A percentile compares a stretch with the other conserved stretches of the same genome.
Conservation (phyloP, 495 filamentous ascomycete species). For the Apodospora peruviana region DNA sequence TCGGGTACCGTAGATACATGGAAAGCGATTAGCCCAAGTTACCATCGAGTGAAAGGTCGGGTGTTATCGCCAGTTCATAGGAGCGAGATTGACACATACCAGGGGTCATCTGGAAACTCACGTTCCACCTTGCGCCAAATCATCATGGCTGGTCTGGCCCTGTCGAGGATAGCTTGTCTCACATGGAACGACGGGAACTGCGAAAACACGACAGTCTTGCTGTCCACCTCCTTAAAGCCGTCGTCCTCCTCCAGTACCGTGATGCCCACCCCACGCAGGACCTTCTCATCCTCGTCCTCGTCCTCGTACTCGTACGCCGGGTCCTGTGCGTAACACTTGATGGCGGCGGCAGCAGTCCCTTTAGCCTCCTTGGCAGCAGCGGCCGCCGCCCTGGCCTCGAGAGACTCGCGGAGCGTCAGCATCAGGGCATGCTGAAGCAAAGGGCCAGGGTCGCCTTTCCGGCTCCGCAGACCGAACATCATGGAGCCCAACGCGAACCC, state of each 20-base stretch:
- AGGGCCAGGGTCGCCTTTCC: not conserved
- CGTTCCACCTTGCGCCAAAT: not conserved
- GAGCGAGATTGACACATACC: not conserved
- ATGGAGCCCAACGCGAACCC: not conserved
- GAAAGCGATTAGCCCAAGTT: not conserved
- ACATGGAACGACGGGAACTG: not conserved
- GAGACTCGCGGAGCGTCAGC: not conserved
- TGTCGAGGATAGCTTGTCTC: not conserved
- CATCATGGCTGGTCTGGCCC: not conserved
- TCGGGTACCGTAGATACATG: not conserved
- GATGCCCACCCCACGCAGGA: not conserved
- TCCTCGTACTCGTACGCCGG: not conserved
- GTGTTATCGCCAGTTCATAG: not conserved
- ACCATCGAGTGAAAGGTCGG: not conserved
- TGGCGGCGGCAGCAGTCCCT: too few species aligned
- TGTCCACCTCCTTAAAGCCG: not conserved
- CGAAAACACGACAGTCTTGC: not conserved
- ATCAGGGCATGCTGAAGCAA: not conserved
- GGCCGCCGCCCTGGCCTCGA: not conserved
- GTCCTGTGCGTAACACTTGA: not conserved
- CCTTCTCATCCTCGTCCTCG: not conserved
- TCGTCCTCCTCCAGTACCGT: not conserved
- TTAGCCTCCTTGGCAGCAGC: too few species aligned
- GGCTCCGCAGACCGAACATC: too few species aligned
- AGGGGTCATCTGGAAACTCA: not conserved